These are phyloP conservation scores for Sphaerobolus stellatus DNA, from an alignment of 1,284 basidiomycete genomes.

Conservation along the genomic window DNA sequence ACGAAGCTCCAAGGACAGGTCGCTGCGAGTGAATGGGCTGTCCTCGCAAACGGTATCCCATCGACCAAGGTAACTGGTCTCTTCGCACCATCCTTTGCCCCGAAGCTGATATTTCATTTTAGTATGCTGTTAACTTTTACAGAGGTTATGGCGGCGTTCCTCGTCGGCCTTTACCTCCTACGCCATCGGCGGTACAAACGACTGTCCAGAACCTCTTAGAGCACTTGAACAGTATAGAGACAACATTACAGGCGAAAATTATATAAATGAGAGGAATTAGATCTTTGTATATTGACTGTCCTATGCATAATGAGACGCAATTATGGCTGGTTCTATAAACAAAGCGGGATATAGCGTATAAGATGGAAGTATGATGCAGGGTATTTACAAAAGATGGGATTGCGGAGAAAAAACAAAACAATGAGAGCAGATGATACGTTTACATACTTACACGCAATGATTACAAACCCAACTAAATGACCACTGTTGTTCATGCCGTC, in stretches of 20 bases:
- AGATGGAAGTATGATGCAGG: background rate
- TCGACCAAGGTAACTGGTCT: constrained; percentile 69
- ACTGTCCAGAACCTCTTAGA: background rate
- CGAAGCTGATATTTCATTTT: constrained; percentile 80
- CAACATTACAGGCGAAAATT: background rate
- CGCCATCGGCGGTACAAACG: constrained; percentile 51
- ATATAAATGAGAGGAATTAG: background rate
- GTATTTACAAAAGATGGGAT: background rate
- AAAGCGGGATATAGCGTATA: background rate
- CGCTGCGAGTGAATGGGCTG: constrained; percentile 13
- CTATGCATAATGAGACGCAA: background rate
- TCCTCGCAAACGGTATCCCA: constrained; percentile 5
- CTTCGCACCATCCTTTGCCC: constrained; percentile 78
- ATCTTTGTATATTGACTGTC: background rate
- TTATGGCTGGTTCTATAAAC: background rate
- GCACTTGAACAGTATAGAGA: background rate
- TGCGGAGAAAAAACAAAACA: background rate
- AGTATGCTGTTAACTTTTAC: constrained; percentile 71
- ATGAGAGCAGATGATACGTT: background rate
- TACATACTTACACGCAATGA: background rate
- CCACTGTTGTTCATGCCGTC: background rate
- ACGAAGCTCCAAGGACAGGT: constrained; percentile 17
- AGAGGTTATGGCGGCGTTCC: constrained; percentile 77
- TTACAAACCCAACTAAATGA: background rate
- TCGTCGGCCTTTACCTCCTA: constrained; percentile 71